Percentiles rank a stretch among this genome's conserved stretches.
Evolutionary conservation across 2,329 filamentous ascomycete species (phyloP).

Genomic region (Apiospora saccharicola): DNA sequence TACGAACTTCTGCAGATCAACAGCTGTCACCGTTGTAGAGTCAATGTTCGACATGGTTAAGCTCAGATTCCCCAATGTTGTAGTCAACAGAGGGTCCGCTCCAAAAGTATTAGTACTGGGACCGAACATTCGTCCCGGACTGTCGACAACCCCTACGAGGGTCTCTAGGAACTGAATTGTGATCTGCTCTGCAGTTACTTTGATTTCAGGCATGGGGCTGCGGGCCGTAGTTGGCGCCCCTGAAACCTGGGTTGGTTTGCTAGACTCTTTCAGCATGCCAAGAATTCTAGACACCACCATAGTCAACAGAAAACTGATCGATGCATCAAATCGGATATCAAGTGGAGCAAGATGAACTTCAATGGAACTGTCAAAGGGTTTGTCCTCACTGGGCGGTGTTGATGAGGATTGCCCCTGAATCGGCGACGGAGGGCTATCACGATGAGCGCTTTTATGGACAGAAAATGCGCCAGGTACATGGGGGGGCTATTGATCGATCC

Average conservation of each 20-base stretch:
- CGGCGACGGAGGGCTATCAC: not conserved
- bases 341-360: conserved; percentile 62
- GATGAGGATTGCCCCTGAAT: conserved; percentile 24
- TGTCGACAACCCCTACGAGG: conserved; percentile 60
- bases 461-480: conserved; percentile 70
- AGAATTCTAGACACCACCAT: conserved; percentile 59
- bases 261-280: conserved; percentile 49
- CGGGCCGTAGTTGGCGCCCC: conserved; percentile 7
- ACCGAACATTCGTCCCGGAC: conserved; percentile 53
- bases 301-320: conserved; percentile 61
- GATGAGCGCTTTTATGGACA: conserved; percentile 44
- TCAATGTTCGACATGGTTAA: conserved; percentile 41
- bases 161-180: conserved; percentile 64
- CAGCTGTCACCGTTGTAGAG: conserved; percentile 43
- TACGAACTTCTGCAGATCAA: conserved; percentile 63
- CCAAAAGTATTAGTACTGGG: conserved; percentile 49
- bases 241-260: conserved; percentile 27
- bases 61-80: conserved; percentile 54
- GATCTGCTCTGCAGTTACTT: conserved; percentile 56
- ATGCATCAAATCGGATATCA: conserved; percentile 61
- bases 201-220: conserved; percentile 43
- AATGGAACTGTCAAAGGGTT: conserved; percentile 45
- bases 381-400: conserved; percentile 28
- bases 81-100: conserved; percentile 60
- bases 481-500: conserved; percentile 50